Conservation (phyloP, 768 basidiomycete genomes). For the Trametes cubensis region DNA sequence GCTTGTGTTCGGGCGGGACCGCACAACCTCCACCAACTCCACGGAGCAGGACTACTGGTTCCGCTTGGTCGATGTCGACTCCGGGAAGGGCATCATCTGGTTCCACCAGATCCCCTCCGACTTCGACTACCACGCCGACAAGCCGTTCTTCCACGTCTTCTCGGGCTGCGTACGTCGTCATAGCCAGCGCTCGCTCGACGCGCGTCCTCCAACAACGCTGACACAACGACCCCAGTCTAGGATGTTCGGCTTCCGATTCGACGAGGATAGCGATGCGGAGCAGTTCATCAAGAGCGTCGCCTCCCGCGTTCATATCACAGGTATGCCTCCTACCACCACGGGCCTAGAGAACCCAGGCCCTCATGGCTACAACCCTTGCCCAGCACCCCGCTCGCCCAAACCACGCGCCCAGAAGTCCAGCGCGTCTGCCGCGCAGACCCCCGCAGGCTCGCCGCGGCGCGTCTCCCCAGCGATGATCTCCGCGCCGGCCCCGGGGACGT, state of each 20-base stretch:
- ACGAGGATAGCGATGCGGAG: slow-evolving; percentile 61
- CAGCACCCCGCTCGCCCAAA: slow-evolving; percentile 20
- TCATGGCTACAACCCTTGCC: not conserved
- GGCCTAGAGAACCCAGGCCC: not conserved
- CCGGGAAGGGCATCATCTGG: slow-evolving; percentile 63
- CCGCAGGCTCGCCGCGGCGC: slow-evolving; percentile 5
- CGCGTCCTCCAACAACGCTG: not conserved
- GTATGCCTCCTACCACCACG: slow-evolving; percentile 27
- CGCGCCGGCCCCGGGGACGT: slow-evolving; percentile 58
- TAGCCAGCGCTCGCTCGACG: not conserved
- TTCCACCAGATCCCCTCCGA: slow-evolving; percentile 61
- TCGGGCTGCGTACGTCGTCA: slow-evolving; percentile 68
- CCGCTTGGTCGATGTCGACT: slow-evolving; percentile 58
- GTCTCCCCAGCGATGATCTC: slow-evolving; percentile 55
- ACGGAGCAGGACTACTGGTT: slow-evolving; percentile 56
- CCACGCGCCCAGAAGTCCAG: not conserved
- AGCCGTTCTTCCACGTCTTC: slow-evolving; percentile 92
- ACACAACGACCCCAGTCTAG: slow-evolving; percentile 34
- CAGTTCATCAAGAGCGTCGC: slow-evolving; percentile 63
- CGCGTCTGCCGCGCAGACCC: not conserved
- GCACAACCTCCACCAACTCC: slow-evolving; percentile 22
- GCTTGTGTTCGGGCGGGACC: slow-evolving; percentile 51
- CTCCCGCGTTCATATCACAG: slow-evolving; percentile 50
- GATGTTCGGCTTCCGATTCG: slow-evolving; percentile 58
- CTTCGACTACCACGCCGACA: slow-evolving; percentile 78